Conservation (phyloP, 768 basidiomycete species). For the Mycena rebaudengoi region DNA sequence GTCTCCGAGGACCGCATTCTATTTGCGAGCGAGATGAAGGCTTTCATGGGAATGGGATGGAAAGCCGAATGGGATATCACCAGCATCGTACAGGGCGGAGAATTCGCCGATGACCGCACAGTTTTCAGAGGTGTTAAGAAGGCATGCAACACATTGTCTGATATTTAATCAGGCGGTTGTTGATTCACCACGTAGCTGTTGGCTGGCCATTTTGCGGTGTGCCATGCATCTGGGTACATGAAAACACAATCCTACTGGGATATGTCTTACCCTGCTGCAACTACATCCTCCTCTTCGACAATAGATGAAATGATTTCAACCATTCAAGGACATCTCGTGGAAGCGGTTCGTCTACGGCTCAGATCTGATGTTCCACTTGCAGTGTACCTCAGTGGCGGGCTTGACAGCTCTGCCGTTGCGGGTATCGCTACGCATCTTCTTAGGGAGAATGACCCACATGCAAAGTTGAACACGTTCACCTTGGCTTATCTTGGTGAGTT, state of each 20-base stretch:
- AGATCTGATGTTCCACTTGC: constrained; percentile 4
- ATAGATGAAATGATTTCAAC: background rate
- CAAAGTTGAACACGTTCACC: constrained; percentile 1
- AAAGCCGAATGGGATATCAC: constrained; percentile 14
- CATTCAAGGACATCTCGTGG: background rate
- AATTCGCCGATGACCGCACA: constrained; percentile 1
- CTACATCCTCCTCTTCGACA: background rate
- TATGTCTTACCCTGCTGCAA: background rate
- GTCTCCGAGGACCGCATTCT: too few species aligned
- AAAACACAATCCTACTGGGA: background rate
- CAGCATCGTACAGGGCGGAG: background rate
- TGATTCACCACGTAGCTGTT: background rate
- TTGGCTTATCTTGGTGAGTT: background rate
- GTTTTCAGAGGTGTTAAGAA: constrained; percentile 12
- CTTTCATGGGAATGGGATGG: constrained; percentile 11
- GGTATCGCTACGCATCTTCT: constrained; percentile 7
- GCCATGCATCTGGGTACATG: background rate
- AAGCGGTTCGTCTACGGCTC: background rate
- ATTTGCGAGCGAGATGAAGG: too few species aligned
- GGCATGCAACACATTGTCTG: background rate
- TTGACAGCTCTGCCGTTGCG: constrained; percentile 16
- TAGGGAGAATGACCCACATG: constrained; percentile 6
- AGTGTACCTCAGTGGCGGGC: constrained; percentile 11
- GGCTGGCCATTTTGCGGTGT: background rate
- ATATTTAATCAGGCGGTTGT: background rate